phyloP scores from a whole-genome alignment of 305 asterid genomes.

The Fraxinus nigra region DNA sequence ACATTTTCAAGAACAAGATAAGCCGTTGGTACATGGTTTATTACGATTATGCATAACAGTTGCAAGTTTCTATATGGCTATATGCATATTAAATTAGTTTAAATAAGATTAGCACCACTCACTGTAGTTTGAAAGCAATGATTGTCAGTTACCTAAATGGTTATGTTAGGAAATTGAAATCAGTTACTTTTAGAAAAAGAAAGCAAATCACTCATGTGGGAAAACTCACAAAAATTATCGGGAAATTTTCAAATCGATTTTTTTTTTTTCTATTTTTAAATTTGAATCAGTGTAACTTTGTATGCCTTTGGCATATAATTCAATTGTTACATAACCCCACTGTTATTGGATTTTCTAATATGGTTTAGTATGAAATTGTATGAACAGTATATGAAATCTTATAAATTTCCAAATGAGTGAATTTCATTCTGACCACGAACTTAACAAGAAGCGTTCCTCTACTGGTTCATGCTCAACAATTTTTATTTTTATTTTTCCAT shows the following conservation, averaged over 20 bases:
- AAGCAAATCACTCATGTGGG: background rate
- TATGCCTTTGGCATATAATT: constrained; percentile 1
- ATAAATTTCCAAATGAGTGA: background rate
- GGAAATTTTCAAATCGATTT: background rate
- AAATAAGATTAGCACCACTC: background rate
- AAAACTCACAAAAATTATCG: background rate
- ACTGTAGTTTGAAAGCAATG: background rate
- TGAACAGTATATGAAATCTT: background rate
- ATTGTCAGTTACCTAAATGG: background rate
- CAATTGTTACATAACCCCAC: background rate
- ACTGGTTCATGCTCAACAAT: background rate
- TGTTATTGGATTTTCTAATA: background rate
- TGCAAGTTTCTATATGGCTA: background rate
- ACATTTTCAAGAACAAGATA: background rate
- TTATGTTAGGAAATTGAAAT: background rate
- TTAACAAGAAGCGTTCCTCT: background rate
- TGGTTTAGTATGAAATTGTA: background rate
- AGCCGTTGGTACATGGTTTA: background rate
- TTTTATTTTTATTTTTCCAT: background rate
- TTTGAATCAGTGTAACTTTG: background rate
- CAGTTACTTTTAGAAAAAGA: background rate
- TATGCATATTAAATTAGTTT: constrained; percentile 7
- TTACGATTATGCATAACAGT: background rate
- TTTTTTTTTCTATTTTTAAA: background rate
- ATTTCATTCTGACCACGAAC: background rate